Conservation (phyloP, 169 alveolate species). For the Babesia sp. region DNA sequence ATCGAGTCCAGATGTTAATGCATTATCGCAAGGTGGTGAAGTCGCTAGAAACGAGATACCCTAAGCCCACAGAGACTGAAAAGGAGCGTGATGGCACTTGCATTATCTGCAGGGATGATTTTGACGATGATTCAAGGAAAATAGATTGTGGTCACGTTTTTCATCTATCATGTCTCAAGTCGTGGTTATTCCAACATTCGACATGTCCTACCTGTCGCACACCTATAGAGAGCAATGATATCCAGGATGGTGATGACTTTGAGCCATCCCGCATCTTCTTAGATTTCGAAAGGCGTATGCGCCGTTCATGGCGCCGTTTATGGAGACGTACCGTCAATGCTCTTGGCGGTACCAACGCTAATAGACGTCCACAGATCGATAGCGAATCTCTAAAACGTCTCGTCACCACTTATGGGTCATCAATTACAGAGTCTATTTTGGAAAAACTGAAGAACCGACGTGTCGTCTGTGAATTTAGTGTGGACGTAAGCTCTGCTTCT, state of each 20-base stretch:
- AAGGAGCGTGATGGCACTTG: constrained; percentile 78
- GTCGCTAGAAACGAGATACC: constrained; percentile 39
- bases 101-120: constrained; percentile 84
- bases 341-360: background rate
- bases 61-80: constrained; percentile 82
- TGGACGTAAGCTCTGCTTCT: too few species aligned
- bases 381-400: background rate
- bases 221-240: constrained; percentile 48
- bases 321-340: background rate
- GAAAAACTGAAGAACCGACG: background rate
- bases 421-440: background rate
- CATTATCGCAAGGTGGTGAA: constrained; percentile 50
- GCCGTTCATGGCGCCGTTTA: background rate
- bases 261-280: background rate
- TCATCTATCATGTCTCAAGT: constrained; percentile 79
- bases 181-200: constrained; percentile 84
- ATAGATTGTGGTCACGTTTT: constrained; percentile 86
- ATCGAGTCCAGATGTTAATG: constrained; percentile 38
- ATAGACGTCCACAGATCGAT: background rate
- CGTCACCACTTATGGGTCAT: background rate
- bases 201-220: constrained; percentile 83
- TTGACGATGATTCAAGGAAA: constrained; percentile 77
- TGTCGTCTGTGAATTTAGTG: background rate
- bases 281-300: background rate
- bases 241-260: background rate